Conservation (phyloP, 306 rosid genomes). For the Prunus mira region DNA sequence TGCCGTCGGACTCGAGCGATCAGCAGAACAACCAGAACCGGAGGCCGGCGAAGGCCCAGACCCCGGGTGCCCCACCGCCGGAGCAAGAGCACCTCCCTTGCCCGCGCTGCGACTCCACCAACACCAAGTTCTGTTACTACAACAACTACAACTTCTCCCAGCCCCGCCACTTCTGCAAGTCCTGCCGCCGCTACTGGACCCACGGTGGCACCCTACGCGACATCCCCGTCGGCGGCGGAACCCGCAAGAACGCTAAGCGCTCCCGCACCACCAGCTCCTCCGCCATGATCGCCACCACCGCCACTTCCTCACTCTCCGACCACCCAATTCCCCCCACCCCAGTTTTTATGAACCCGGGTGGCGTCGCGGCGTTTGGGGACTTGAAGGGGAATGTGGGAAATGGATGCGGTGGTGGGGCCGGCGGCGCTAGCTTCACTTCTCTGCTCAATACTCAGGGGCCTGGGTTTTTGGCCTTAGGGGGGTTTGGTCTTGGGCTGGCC, state of each 20-base stretch:
- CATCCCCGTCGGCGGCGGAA: slow-evolving; percentile 93
- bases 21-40: slow-evolving; percentile 2
- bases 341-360: slow-evolving; percentile 27
- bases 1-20: slow-evolving; percentile 70
- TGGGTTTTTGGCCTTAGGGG: slow-evolving; percentile 72
- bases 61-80: slow-evolving; percentile 47
- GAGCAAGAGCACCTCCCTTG: slow-evolving; percentile 94
- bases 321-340: slow-evolving; percentile 32
- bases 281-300: not conserved
- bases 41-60: slow-evolving; percentile 20
- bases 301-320: slow-evolving; percentile 13
- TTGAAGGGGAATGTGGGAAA: slow-evolving; percentile 29
- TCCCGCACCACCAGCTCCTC: slow-evolving; percentile 50
- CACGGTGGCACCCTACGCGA: slow-evolving; percentile 97
- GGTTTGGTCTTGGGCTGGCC: slow-evolving; percentile 78
- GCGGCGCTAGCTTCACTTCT: slow-evolving; percentile 68
- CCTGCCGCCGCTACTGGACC: slow-evolving; percentile 99
- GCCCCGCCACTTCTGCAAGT: slow-evolving; percentile 95
- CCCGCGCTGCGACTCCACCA: slow-evolving; percentile 91
- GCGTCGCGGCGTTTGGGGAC: slow-evolving; percentile 31
- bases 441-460: slow-evolving; percentile 58
- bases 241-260: slow-evolving; percentile 86
- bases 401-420: slow-evolving; percentile 34
- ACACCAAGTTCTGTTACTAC: slow-evolving; percentile 96
- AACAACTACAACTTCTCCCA: slow-evolving; percentile 98